Evolutionary conservation across 2,329 filamentous ascomycete species (phyloP), one percentile per base, ranked within the genome.

Genomic region (Colletotrichum cordylinicola): DNA sequence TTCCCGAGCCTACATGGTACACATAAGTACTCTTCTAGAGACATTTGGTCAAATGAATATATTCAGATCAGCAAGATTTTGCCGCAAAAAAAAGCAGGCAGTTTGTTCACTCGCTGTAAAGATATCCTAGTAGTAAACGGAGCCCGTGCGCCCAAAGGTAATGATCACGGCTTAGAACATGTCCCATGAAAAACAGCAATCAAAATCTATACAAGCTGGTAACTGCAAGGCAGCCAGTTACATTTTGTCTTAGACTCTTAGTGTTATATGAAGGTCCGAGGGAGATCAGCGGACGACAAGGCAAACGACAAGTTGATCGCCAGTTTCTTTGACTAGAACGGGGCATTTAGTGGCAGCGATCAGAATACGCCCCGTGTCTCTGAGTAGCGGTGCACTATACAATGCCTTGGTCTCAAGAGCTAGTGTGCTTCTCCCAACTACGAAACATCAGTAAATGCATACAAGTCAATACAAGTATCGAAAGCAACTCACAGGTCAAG

Each of bases 1-100:
- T 89, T 13, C 91, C 91, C 1, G 87, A 89, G 81, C 87, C 90
- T 16, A 91, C 89, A 6, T 93, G 91, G 91, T 93, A 93, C 80
- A 93, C 91, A 21, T 91, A 65, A 52, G 12, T 21, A 13, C 10
- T 21, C n/a, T n/a, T n/a, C n/a, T n/a, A n/a, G n/a, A n/a, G n/a
- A n/a, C n/a, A n/a, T n/a, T n/a, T n/a, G n/a, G n/a, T n/a, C n/a
- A 8, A 8, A 33, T 13, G n/a, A 21, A 7, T 21, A 2, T 3
- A 21, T 21, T 2, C n/a, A 52, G 6, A 52, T 52, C 3, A 21
- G n/a, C 10, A 52, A 21, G 2, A 4, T 1, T 2, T 4, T 13
- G 43, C 4, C 43, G 43, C 43, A 52, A 52, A 2, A 52, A 52
- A 52, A 13, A 10, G 10, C 6, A 4, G 6, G 43, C n/a, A 48